phyloP scores from a whole-genome alignment of 352 stramenopile genomes.

The Phytophthora citrophthora region DNA sequence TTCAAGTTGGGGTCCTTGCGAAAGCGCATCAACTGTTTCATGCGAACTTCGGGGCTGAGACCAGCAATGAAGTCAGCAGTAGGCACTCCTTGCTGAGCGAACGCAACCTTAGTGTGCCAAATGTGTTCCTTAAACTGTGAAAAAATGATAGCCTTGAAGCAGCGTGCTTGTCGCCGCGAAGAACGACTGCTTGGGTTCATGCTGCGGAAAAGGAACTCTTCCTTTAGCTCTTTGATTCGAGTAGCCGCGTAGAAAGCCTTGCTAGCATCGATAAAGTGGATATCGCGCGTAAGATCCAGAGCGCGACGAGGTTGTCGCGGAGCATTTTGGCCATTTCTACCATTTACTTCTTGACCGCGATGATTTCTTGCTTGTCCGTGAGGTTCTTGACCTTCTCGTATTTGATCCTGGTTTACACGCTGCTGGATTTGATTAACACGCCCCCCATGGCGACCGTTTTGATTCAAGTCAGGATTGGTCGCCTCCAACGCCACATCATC shows the following conservation, averaged over 20 bases:
- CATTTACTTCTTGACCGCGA: conserved; percentile 25
- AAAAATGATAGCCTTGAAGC: conserved; percentile 84
- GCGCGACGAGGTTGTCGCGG: conserved; percentile 37
- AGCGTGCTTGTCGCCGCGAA: conserved; percentile 28
- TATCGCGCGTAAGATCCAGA: conserved; percentile 41
- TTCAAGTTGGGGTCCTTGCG: conserved; percentile 73
- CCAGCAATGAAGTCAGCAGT: conserved; percentile 74
- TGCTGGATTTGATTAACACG: conserved; percentile 38
- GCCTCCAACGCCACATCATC: conserved; percentile 28
- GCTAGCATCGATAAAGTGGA: conserved; percentile 63
- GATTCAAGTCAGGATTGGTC: conserved; percentile 21
- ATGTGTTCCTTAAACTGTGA: conserved; percentile 87
- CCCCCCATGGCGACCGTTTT: conserved; percentile 27
- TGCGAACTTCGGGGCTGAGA: conserved; percentile 46
- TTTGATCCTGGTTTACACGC: conserved; percentile 29
- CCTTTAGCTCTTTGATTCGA: conserved; percentile 65
- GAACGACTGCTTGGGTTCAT: conserved; percentile 9
- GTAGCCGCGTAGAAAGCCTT: conserved; percentile 79
- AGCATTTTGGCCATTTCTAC: conserved; percentile 19
- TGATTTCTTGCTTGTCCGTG: conserved; percentile 20
- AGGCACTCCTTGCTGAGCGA: conserved; percentile 68
- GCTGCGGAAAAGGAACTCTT: conserved; percentile 48
- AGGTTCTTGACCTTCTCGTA: conserved; percentile 14
- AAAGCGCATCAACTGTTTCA: conserved; percentile 66
- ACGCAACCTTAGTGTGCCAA: conserved; percentile 73